phyloP scores from a whole-genome alignment of 2,329 filamentous ascomycete species.

The Tolypocladium sp. region DNA sequence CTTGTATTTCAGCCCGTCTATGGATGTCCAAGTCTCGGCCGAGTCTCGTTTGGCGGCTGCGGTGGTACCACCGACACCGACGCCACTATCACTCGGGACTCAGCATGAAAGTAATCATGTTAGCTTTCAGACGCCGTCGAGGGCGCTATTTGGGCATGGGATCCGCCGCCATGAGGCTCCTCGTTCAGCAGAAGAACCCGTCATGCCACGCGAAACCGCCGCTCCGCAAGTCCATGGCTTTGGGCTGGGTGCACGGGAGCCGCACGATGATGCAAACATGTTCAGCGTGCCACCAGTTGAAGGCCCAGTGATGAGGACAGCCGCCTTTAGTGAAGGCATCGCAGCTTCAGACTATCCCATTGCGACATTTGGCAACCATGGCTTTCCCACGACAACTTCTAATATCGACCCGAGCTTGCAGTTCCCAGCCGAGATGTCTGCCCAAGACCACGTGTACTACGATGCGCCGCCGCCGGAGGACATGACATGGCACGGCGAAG shows the following conservation, averaged over 20 bases:
- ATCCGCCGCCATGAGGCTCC: background rate
- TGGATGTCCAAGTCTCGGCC: constrained; percentile 17
- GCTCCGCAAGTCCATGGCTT: background rate
- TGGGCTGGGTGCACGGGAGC: background rate
- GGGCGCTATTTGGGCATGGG: constrained; percentile 3
- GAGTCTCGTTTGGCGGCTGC: constrained; percentile 11
- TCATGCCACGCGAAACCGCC: background rate
- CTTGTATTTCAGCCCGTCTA: constrained; percentile 15
- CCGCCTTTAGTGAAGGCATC: background rate
- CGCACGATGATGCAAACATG: background rate
- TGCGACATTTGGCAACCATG: background rate
- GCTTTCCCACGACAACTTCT: background rate
- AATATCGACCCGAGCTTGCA: constrained; percentile 9
- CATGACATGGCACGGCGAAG: background rate
- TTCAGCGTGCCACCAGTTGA: background rate
- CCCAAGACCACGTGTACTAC: background rate
- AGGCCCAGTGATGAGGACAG: background rate
- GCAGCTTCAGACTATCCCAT: background rate
- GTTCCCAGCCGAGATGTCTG: background rate
- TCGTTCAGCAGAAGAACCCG: background rate
- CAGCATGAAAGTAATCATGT: background rate
- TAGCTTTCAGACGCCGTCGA: constrained; percentile 6
- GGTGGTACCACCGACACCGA: constrained; percentile 4
- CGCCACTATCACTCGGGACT: background rate
- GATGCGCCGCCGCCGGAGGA: background rate